These are phyloP conservation scores for Curvularia sp. DNA, from an alignment of 2,329 filamentous ascomycete genomes.

Conservation along the genomic window DNA sequence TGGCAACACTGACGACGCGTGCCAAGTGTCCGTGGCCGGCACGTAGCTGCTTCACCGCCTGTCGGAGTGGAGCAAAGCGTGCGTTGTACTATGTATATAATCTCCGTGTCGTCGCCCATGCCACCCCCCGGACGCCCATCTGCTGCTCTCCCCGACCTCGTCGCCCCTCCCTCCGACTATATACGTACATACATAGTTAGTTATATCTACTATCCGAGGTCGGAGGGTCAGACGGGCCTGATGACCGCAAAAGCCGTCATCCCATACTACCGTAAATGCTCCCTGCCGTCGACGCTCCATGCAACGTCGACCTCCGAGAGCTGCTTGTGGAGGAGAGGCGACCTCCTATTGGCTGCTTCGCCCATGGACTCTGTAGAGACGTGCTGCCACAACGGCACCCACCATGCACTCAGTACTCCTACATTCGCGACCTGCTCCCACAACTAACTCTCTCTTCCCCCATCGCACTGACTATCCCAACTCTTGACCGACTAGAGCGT, in stretches of 20 bases:
- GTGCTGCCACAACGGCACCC: constrained; percentile 27
- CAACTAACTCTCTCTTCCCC: constrained; percentile 14
- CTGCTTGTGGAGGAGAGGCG: constrained; percentile 37
- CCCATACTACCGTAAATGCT: constrained; percentile 16
- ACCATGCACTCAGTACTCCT: constrained; percentile 16
- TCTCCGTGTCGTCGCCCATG: constrained; percentile 8
- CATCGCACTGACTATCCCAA: constrained; percentile 11
- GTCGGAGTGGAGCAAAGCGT: constrained; percentile 28
- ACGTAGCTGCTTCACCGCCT: constrained; percentile 34
- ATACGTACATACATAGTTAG: too few species aligned
- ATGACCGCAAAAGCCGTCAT: constrained; percentile 12
- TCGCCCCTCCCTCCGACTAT: background rate
- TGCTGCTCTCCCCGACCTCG: background rate
- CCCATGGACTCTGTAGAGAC: constrained; percentile 27
- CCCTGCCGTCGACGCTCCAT: constrained; percentile 9
- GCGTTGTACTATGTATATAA: constrained; percentile 29
- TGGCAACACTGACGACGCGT: constrained; percentile 25
- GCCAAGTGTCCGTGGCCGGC: constrained; percentile 19
- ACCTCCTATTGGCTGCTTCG: constrained; percentile 36
- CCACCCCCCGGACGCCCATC: too few species aligned
- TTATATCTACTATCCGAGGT: background rate
- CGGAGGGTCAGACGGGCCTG: constrained; percentile 1
- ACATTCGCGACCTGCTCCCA: constrained; percentile 16
- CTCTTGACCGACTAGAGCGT: constrained; percentile 18
- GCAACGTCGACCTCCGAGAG: constrained; percentile 32